phyloP scores from a whole-genome alignment of 352 stramenopile genomes.

The Phytophthora litchii region DNA sequence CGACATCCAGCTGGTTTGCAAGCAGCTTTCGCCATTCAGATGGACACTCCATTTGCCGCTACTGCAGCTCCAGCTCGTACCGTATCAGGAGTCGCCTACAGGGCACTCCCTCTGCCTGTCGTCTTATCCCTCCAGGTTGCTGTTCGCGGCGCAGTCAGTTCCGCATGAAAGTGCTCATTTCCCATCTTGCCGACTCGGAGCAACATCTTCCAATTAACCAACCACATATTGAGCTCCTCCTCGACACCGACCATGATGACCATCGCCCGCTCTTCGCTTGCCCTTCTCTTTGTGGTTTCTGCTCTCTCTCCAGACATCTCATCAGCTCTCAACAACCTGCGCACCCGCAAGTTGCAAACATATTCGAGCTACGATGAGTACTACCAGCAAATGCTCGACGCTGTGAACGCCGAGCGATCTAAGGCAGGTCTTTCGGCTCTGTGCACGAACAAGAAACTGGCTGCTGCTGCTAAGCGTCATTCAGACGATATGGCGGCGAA shows the following conservation, averaged over 20 bases:
- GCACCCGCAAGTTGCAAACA: slow-evolving; percentile 35
- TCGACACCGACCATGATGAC: slow-evolving; percentile 28
- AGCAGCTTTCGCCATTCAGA: slow-evolving; percentile 23
- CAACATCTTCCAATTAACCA: slow-evolving; percentile 10
- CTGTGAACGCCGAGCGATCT: slow-evolving; percentile 54
- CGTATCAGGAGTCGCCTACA: slow-evolving; percentile 18
- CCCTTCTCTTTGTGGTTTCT: slow-evolving; percentile 22
- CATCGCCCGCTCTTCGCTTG: slow-evolving; percentile 26
- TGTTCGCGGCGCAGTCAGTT: slow-evolving; percentile 21
- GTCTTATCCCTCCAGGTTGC: slow-evolving; percentile 32
- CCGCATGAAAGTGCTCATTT: slow-evolving; percentile 15
- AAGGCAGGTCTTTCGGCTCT: slow-evolving; percentile 44
- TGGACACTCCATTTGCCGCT: slow-evolving; percentile 23
- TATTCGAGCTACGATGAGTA: slow-evolving; percentile 36
- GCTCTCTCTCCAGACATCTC: slow-evolving; percentile 19
- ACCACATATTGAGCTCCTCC: background rate
- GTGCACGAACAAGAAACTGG: slow-evolving; percentile 53
- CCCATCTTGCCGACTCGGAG: slow-evolving; percentile 16
- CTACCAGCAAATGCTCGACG: slow-evolving; percentile 35
- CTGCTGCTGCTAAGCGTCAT: slow-evolving; percentile 31
- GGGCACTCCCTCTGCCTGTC: slow-evolving; percentile 26
- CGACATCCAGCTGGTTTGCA: slow-evolving; percentile 27
- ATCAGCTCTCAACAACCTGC: slow-evolving; percentile 21
- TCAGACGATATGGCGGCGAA: slow-evolving; percentile 53
- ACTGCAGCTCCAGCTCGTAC: slow-evolving; percentile 8